phyloP scores from a whole-genome alignment of 2,329 filamentous ascomycete genomes.

The Harringtonia aguacate region DNA sequence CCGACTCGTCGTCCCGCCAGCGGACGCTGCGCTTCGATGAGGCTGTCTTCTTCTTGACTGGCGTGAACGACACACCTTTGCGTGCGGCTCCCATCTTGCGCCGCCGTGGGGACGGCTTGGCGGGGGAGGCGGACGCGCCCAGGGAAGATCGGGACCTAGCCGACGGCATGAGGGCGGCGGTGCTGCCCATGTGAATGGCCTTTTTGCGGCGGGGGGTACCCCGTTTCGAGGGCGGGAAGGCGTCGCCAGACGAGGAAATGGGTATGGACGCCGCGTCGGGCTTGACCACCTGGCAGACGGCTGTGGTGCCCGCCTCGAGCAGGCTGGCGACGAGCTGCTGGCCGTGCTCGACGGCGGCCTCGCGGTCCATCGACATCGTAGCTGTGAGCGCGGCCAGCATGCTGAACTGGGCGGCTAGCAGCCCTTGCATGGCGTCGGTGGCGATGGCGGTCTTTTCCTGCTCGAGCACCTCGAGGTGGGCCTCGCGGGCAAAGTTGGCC shows the following conservation, averaged over 20 bases:
- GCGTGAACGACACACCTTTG: slow-evolving; percentile 73
- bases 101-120: slow-evolving; percentile 70
- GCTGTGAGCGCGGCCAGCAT: slow-evolving; percentile 75
- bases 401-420: slow-evolving; percentile 86
- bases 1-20: slow-evolving; percentile 81
- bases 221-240: slow-evolving; percentile 57
- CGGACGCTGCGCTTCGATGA: slow-evolving; percentile 67
- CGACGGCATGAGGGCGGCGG: not conserved
- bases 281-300: slow-evolving; percentile 77
- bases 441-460: slow-evolving; percentile 60
- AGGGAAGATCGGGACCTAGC: slow-evolving; percentile 26
- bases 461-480: slow-evolving; percentile 65
- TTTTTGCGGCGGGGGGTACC: slow-evolving; percentile 72
- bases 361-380: slow-evolving; percentile 74
- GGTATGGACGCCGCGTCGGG: too few relatives aligned
- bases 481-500: slow-evolving; percentile 69
- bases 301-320: slow-evolving; percentile 62
- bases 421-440: slow-evolving; percentile 64
- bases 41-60: slow-evolving; percentile 58
- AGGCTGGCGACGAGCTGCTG: too few relatives aligned
- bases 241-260: slow-evolving; percentile 11
- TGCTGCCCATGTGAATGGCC: slow-evolving; percentile 7
- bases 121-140: slow-evolving; percentile 45
- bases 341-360: slow-evolving; percentile 64
- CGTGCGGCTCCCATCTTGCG: slow-evolving; percentile 49